These are phyloP conservation scores for Lyophyllum shimeji DNA, from an alignment of 768 basidiomycete species.

Conservation along the genomic window DNA sequence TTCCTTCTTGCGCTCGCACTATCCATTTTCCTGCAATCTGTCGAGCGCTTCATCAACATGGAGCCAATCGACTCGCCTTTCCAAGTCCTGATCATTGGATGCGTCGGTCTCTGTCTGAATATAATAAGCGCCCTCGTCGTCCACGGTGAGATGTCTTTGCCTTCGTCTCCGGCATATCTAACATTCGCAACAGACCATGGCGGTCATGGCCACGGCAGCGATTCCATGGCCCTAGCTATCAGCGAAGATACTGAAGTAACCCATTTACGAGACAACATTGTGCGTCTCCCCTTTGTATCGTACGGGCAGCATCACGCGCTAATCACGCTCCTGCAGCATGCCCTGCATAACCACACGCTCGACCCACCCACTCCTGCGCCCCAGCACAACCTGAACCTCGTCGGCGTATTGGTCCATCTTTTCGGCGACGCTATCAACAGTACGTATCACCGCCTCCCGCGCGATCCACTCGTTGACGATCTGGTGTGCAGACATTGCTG, in stretches of 20 bases:
- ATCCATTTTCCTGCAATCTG: constrained; percentile 49
- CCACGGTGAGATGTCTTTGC: constrained; percentile 34
- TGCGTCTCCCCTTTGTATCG: constrained; percentile 14
- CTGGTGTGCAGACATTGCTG: constrained; percentile 44
- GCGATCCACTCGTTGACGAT: neutral
- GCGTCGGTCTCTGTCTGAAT: constrained; percentile 47
- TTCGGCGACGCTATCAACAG: constrained; percentile 56
- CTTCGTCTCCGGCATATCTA: neutral
- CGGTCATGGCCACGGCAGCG: constrained; percentile 38
- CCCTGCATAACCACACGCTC: constrained; percentile 46
- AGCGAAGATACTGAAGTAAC: constrained; percentile 8
- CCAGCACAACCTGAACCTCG: constrained; percentile 43
- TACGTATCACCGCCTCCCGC: constrained; percentile 20
- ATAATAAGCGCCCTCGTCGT: constrained; percentile 46
- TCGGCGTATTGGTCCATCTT: constrained; percentile 51
- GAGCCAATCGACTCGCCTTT: constrained; percentile 42
- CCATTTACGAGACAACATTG: constrained; percentile 28
- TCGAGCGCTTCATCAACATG: constrained; percentile 52
- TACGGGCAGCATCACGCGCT: neutral
- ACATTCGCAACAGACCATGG: constrained; percentile 32
- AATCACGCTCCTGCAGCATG: constrained; percentile 37
- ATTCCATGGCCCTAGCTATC: constrained; percentile 9
- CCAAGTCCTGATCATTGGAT: constrained; percentile 48
- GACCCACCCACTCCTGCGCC: constrained; percentile 33
- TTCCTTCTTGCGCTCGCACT: constrained; percentile 43